Percentiles rank a stretch among this genome's conserved stretches.
phyloP scores from a whole-genome alignment of 495 filamentous ascomycete species.

The Aspergillus diversus region DNA sequence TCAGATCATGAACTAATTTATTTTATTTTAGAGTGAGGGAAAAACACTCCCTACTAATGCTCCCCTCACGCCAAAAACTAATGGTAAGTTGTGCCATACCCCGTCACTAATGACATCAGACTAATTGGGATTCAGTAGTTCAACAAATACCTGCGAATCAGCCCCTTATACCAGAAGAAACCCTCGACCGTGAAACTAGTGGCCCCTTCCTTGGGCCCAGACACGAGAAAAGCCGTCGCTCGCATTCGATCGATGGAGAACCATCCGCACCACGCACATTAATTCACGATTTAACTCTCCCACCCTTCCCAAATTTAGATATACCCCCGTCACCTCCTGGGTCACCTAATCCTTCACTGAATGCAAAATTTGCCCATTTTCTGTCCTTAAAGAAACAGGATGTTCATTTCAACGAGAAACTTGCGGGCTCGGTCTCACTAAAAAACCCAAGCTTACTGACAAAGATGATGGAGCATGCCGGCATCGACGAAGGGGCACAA shows the following conservation, averaged over 20 bases:
- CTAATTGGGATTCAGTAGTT: conserved; percentile 14
- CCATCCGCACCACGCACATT: conserved; percentile 62
- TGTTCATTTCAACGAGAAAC: conserved; percentile 87
- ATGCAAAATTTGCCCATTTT: conserved; percentile 81
- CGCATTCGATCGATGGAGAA: conserved; percentile 40
- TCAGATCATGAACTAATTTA: background rate
- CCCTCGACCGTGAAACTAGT: conserved; percentile 25
- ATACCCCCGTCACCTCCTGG: conserved; percentile 87
- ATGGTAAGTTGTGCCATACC: conserved; percentile 24
- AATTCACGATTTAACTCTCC: conserved; percentile 81
- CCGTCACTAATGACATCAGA: background rate
- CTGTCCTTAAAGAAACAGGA: conserved; percentile 81
- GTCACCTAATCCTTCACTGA: conserved; percentile 65
- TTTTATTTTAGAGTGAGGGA: conserved; percentile 13
- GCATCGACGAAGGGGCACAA: conserved; percentile 67
- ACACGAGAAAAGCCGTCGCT: conserved; percentile 29
- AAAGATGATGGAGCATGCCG: conserved; percentile 81
- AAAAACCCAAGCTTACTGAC: conserved; percentile 79
- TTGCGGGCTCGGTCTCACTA: conserved; percentile 69
- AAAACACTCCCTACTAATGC: conserved; percentile 13
- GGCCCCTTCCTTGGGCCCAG: conserved; percentile 53
- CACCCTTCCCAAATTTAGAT: conserved; percentile 73
- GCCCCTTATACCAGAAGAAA: conserved; percentile 1
- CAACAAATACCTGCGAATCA: conserved; percentile 3
- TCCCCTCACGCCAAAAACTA: conserved; percentile 13